Evolutionary conservation across 2,329 filamentous ascomycete genomes (phyloP).

Genomic region (Sarocladium brachiariae): DNA sequence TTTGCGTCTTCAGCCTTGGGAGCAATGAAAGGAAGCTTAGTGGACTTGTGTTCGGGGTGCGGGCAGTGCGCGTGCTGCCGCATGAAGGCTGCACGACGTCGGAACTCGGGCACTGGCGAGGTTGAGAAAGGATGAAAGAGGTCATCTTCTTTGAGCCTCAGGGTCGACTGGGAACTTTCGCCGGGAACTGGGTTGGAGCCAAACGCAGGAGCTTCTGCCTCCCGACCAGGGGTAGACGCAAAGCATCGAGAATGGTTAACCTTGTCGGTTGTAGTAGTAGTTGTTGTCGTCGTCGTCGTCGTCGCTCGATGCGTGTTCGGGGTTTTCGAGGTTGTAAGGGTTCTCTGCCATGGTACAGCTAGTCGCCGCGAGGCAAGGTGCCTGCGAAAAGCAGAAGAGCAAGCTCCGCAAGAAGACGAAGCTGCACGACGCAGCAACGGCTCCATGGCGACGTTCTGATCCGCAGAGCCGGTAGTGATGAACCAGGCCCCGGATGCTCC

Average conservation of each 20-base stretch:
- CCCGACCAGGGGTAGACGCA: slow-evolving; percentile 20
- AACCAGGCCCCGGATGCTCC: neutral
- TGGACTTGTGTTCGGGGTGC: slow-evolving; percentile 78
- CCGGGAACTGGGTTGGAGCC: slow-evolving; percentile 7
- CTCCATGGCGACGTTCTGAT: slow-evolving; percentile 26
- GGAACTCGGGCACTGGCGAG: slow-evolving; percentile 83
- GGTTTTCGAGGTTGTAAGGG: slow-evolving; percentile 21
- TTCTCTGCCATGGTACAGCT: slow-evolving; percentile 13
- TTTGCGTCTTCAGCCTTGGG: slow-evolving; percentile 53
- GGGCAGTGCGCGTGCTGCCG: slow-evolving; percentile 90
- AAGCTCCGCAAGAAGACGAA: slow-evolving; percentile 33
- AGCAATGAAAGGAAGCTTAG: slow-evolving; percentile 58
- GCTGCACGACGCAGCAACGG: slow-evolving; percentile 32
- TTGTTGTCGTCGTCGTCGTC: too few species aligned
- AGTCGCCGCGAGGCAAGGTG: slow-evolving; percentile 13
- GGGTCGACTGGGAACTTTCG: slow-evolving; percentile 17
- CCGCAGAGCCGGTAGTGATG: neutral
- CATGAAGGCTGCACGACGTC: slow-evolving; percentile 82
- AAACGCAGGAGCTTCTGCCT: slow-evolving; percentile 18
- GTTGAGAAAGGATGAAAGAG: slow-evolving; percentile 89
- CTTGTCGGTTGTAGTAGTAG: slow-evolving; percentile 15
- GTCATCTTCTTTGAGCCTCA: slow-evolving; percentile 60
- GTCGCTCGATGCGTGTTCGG: slow-evolving; percentile 15
- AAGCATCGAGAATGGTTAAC: slow-evolving; percentile 20
- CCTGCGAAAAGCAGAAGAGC: slow-evolving; percentile 27